Evolutionary conservation across 2,329 filamentous ascomycete species (phyloP).

Genomic region (Penicillium sp.): DNA sequence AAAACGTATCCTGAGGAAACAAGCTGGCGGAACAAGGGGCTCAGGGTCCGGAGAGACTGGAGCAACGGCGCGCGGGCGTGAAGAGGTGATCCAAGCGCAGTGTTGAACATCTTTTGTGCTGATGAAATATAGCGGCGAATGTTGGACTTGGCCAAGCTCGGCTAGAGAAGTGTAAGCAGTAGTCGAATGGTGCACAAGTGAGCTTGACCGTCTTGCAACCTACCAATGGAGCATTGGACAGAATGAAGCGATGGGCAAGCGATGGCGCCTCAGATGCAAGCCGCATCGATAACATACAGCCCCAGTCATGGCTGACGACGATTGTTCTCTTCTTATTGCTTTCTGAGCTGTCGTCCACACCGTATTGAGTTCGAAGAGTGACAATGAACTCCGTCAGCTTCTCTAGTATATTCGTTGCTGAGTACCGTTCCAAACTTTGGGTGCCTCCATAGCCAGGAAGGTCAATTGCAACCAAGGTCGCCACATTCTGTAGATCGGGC

Average conservation of each 20-base stretch:
- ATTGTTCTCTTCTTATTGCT: slow-evolving; percentile 45
- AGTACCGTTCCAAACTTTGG: slow-evolving; percentile 51
- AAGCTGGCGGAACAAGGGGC: slow-evolving; percentile 50
- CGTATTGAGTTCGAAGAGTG: slow-evolving; percentile 49
- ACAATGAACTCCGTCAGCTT: slow-evolving; percentile 54
- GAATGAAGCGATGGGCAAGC: slow-evolving; percentile 55
- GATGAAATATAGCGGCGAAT: slow-evolving; percentile 41
- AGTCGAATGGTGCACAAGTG: no score
- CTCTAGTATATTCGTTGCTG: slow-evolving; percentile 53
- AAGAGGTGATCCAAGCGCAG: slow-evolving; percentile 46
- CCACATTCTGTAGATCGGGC: slow-evolving; percentile 35
- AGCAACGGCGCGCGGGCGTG: slow-evolving; percentile 46
- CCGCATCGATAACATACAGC: slow-evolving; percentile 51
- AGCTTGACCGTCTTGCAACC: no score
- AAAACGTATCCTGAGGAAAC: slow-evolving; percentile 55
- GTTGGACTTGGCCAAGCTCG: slow-evolving; percentile 45
- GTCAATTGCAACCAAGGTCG: slow-evolving; percentile 55
- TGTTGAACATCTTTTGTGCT: slow-evolving; percentile 51
- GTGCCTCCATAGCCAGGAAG: slow-evolving; percentile 60
- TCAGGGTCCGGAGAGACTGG: slow-evolving; percentile 44
- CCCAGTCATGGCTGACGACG: slow-evolving; percentile 57
- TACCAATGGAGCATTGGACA: slow-evolving; percentile 55
- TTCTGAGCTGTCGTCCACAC: slow-evolving; percentile 30
- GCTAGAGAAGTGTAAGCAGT: slow-evolving; percentile 28
- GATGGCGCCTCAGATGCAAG: slow-evolving; percentile 58